Evolutionary conservation across 768 basidiomycete species (phyloP), one percentile per base, ranked within the genome.

Genomic region (Boletus reticulatus): DNA sequence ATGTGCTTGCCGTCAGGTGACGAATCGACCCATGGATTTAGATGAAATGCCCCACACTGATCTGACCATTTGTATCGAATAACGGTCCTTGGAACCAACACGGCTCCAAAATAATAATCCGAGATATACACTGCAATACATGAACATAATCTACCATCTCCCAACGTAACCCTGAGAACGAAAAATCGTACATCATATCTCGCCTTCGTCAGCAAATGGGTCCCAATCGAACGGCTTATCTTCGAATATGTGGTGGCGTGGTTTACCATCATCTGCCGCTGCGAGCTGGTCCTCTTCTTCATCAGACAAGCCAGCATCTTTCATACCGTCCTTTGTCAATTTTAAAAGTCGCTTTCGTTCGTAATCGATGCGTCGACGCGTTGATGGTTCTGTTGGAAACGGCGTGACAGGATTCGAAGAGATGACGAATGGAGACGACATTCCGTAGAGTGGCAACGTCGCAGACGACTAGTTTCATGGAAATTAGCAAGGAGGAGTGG

Each of bases 151-250:
- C 10, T 47, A 59, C 49, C 11, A 45, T 20, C 24, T 19, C 43
- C 43, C 29, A 29, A 29, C 29, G 29, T 29, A 29, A 29, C 8
- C 29, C 29, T 8, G 29, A 29, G 29, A 29, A 29, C 29, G 29
- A 29, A 29, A 29, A 29, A 29, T 29, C 29, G 29, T 29, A 41
- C 19, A 24, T 47, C 43, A 69, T 20, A 69, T 10, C 12, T 71
- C 70, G 2, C 5, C 53, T 43, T 72, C 70, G 38, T 72, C 66
- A 3, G 57, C 61, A 6, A 70, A 70, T 16, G 69, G 68, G 34
- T 70, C 67, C 68, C 65, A 70, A 45, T 70, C 68, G 16, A 62
- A 63, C 1, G 70, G 68, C 39, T 69, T 71, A 50, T 70, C 69
- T 46, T 56, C 54, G 14, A 59, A 59, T 45, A 69, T 69, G 24